Percentiles rank a stretch among this genome's conserved stretches.
phyloP scores from a whole-genome alignment of 495 filamentous ascomycete genomes.

The Aspergillus bridgeri region DNA sequence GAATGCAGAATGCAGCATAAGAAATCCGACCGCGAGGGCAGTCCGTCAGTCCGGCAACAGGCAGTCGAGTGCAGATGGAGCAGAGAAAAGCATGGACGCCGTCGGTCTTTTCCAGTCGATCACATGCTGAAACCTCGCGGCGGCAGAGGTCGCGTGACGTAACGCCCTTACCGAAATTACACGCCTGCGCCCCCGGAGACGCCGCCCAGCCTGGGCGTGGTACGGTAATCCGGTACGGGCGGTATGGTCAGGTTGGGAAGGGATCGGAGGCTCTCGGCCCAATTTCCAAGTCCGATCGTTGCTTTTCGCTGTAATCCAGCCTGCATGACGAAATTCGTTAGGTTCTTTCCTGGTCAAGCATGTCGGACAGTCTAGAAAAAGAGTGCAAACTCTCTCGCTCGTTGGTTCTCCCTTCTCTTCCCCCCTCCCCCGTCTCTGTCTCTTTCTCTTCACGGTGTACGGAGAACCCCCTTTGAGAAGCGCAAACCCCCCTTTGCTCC shows the following conservation, averaged over 20 bases:
- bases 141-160: constrained; percentile 36
- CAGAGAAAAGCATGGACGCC: constrained; percentile 23
- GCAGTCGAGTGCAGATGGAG: constrained; percentile 19
- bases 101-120: constrained; percentile 26
- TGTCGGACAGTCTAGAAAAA: background rate
- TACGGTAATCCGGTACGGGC: background rate
- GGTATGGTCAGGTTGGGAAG: constrained; percentile 3
- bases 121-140: constrained; percentile 37
- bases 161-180: constrained; percentile 35
- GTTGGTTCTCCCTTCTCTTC: no score
- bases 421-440: no score
- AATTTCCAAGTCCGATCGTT: constrained; percentile 10
- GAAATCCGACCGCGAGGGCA: no score
- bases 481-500: no score
- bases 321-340: background rate
- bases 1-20: no score
- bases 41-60: no score
- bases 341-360: no score
- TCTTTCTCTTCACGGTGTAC: no score
- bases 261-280: constrained; percentile 9
- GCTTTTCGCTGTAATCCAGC: no score
- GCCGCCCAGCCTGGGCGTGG: no score
- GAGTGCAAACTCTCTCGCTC: background rate
- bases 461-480: no score
- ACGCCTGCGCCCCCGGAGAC: background rate